A percentile compares a stretch with the other conserved stretches of the same genome.
Conservation (phyloP, 2,329 filamentous ascomycete species). For the Curvularia verruculosa region DNA sequence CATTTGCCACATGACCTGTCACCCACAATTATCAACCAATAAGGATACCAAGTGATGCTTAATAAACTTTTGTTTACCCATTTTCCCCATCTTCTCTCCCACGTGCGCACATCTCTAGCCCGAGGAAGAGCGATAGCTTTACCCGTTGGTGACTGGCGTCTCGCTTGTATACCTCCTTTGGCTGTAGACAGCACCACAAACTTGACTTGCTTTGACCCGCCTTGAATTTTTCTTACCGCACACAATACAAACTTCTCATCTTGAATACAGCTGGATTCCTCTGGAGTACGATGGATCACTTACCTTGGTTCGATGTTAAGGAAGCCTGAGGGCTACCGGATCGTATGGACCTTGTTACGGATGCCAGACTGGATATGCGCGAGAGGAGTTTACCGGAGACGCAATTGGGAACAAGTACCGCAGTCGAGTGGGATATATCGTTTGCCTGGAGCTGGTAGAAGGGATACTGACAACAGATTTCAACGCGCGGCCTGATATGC, state of each 20-base stretch:
- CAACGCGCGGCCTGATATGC: not conserved
- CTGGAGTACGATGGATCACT: no score
- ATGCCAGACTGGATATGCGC: not conserved
- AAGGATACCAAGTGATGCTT: not conserved
- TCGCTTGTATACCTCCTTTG: slow-evolving; percentile 6
- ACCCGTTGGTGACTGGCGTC: slow-evolving; percentile 1
- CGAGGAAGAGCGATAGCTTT: not conserved
- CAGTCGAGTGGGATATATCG: no score
- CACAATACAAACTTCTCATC: not conserved
- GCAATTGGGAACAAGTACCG: no score
- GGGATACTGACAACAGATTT: not conserved
- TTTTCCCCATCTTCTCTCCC: not conserved
- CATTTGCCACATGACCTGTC: not conserved
- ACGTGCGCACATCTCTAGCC: not conserved
- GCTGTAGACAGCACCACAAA: slow-evolving; percentile 6
- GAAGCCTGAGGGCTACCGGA: not conserved
- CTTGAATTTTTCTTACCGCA: not conserved
- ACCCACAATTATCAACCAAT: not conserved
- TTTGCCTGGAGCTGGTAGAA: not conserved
- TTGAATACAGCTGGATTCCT: not conserved
- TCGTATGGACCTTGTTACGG: not conserved
- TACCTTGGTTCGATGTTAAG: not conserved
- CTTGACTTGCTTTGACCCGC: not conserved
- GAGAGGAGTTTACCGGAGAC: no score
- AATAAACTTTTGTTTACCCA: not conserved